Conservation (phyloP, 108 stramenopile species). For the Discostella stelligeroides region DNA sequence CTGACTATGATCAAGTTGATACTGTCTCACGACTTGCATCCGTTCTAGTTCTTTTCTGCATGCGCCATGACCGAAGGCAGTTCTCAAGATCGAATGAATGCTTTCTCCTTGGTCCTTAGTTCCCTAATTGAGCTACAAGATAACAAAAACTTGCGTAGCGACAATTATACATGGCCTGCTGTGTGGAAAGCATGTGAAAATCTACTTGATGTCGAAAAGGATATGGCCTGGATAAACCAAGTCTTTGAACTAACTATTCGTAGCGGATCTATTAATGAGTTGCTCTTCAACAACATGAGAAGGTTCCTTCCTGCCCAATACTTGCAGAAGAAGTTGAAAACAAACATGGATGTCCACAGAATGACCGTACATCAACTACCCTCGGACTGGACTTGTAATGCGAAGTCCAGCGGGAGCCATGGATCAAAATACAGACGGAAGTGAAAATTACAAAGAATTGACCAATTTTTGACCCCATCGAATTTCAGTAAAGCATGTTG, state of each 20-base stretch:
- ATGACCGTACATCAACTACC: constrained; percentile 44
- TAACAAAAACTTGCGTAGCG: constrained; percentile 19
- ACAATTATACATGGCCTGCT: constrained; percentile 48
- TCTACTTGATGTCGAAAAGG: constrained; percentile 26
- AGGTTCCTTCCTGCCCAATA: constrained; percentile 30
- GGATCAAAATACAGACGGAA: neutral
- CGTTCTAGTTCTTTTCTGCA: constrained; percentile 31
- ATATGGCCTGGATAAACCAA: constrained; percentile 34
- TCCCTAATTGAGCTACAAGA: constrained; percentile 29
- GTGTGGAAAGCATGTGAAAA: constrained; percentile 46
- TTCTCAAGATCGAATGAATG: constrained; percentile 16
- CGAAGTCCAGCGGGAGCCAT: constrained; percentile 29
- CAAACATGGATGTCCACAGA: constrained; percentile 5
- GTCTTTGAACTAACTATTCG: constrained; percentile 36
- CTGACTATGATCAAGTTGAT: neutral
- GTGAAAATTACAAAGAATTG: too few relatives aligned
- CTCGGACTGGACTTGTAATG: constrained; percentile 46
- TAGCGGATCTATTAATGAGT: constrained; percentile 35
- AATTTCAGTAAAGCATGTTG: too few relatives aligned
- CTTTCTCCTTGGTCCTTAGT: constrained; percentile 29
- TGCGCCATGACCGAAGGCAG: constrained; percentile 30
- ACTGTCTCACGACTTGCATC: neutral
- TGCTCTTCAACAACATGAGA: constrained; percentile 39
- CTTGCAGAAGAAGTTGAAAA: constrained; percentile 44
- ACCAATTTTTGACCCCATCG: too few relatives aligned